These are phyloP conservation scores for Ganoderma multipileum DNA, from an alignment of 1,284 basidiomycete genomes.

Conservation along the genomic window DNA sequence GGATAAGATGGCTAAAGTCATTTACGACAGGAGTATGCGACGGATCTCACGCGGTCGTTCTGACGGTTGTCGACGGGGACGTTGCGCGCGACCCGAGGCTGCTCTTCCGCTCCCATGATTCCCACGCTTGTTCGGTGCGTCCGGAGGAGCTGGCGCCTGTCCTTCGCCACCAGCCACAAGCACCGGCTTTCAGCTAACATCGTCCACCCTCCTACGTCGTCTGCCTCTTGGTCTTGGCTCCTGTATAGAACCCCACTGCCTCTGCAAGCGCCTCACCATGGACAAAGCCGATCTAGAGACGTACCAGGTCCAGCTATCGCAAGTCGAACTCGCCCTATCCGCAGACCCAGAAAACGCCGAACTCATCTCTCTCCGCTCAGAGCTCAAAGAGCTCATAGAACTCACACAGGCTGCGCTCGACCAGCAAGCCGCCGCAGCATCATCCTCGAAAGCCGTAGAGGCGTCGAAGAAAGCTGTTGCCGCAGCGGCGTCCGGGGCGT, in stretches of 20 bases:
- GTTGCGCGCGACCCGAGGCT: no score
- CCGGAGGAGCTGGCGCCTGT: background rate
- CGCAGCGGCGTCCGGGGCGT: slow-evolving; percentile 30
- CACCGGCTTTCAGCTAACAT: background rate
- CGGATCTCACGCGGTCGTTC: no score
- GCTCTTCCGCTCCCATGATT: background rate
- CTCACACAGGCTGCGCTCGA: slow-evolving; percentile 82
- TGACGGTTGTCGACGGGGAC: no score
- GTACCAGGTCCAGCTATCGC: slow-evolving; percentile 88
- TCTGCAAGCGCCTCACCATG: slow-evolving; percentile 47
- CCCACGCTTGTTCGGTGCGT: background rate
- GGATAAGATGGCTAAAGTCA: background rate
- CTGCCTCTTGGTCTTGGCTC: background rate
- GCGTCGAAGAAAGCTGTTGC: slow-evolving; percentile 54
- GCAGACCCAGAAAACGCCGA: slow-evolving; percentile 86
- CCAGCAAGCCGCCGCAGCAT: slow-evolving; percentile 63
- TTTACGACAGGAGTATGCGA: background rate
- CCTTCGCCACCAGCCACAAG: background rate
- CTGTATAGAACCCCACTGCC: background rate
- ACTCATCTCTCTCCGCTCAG: slow-evolving; percentile 76
- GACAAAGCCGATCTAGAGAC: slow-evolving; percentile 85
- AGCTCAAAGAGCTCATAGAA: slow-evolving; percentile 90
- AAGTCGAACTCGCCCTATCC: slow-evolving; percentile 88
- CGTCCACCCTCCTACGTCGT: background rate
- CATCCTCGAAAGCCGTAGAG: slow-evolving; percentile 63